Evolutionary conservation across 768 basidiomycete species (phyloP).

Genomic region (Lactarius hatsudake): DNA sequence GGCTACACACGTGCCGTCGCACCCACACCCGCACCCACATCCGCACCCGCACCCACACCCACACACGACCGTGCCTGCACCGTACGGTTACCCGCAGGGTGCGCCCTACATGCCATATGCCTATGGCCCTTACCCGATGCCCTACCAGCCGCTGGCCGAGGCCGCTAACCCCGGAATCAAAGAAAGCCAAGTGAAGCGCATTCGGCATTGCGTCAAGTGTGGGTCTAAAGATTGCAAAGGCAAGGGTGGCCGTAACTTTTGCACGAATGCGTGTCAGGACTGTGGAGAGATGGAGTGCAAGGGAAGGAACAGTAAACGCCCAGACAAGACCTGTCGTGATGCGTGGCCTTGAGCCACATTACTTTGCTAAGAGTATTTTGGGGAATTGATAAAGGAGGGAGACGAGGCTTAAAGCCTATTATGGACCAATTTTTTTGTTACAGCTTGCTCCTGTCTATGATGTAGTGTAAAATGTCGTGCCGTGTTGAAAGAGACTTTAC

Average conservation of each 20-base stretch:
- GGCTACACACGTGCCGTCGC: slow-evolving; percentile 26
- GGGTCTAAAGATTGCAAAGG: slow-evolving; percentile 81
- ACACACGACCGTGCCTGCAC: slow-evolving; percentile 6
- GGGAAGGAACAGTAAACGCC: slow-evolving; percentile 73
- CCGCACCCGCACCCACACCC: slow-evolving; percentile 25
- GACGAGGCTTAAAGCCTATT: not conserved
- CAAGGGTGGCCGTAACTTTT: slow-evolving; percentile 74
- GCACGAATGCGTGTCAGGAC: slow-evolving; percentile 73
- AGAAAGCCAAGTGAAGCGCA: slow-evolving; percentile 52
- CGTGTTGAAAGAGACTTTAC: not conserved
- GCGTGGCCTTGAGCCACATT: slow-evolving; percentile 39
- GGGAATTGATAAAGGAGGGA: not conserved
- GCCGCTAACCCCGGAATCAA: slow-evolving; percentile 18
- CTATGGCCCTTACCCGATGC: slow-evolving; percentile 38
- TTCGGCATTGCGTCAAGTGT: slow-evolving; percentile 81
- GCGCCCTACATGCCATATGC: slow-evolving; percentile 38
- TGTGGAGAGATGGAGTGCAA: slow-evolving; percentile 79
- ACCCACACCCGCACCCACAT: slow-evolving; percentile 29
- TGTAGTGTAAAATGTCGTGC: slow-evolving; percentile 4
- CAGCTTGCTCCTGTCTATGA: not conserved
- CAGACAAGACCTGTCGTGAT: slow-evolving; percentile 71
- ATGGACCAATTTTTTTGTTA: not conserved
- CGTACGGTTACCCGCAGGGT: slow-evolving; percentile 28
- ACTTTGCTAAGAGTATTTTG: not conserved
- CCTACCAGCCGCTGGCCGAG: slow-evolving; percentile 30